Evolutionary conservation across 2,329 filamentous ascomycete species (phyloP).

Genomic region (Xylaria sp.): DNA sequence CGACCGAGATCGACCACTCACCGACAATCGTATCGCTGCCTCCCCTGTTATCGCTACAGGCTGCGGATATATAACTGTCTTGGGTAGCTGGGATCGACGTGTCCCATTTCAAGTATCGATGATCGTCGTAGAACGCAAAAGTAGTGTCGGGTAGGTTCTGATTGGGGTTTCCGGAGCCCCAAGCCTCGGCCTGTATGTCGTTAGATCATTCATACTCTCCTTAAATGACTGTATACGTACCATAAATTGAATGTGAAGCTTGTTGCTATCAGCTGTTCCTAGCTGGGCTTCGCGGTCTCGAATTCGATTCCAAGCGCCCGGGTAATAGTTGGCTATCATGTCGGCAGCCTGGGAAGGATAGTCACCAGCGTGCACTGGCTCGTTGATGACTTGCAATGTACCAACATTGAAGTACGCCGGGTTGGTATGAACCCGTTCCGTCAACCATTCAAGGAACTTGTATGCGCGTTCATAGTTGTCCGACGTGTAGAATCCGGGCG

Average conservation of each 20-base stretch:
- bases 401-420: conserved; percentile 60
- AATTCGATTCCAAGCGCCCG: conserved; percentile 57
- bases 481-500: conserved; percentile 60
- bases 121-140: conserved; percentile 52
- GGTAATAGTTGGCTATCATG: conserved; percentile 59
- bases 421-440: conserved; percentile 57
- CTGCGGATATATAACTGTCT: conserved; percentile 60
- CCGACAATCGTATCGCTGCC: conserved; percentile 63
- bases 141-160: conserved; percentile 49
- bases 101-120: conserved; percentile 58
- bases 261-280: conserved; percentile 51
- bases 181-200: conserved; percentile 48
- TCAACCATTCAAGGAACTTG: conserved; percentile 62
- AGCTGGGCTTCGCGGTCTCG: conserved; percentile 57
- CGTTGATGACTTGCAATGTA: conserved; percentile 63
- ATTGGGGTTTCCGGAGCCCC: conserved; percentile 62
- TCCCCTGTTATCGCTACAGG: conserved; percentile 58
- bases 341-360: conserved; percentile 47
- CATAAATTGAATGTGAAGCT: conserved; percentile 58
- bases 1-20: conserved; percentile 67
- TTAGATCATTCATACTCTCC: neutral
- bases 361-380: conserved; percentile 52
- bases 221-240: conserved; percentile 26
- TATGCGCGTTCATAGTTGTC: conserved; percentile 62
- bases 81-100: conserved; percentile 56